Evolutionary conservation across 2,329 filamentous ascomycete genomes (phyloP), one percentile per base, ranked within the genome.

Genomic region (Stemphylium beticola): DNA sequence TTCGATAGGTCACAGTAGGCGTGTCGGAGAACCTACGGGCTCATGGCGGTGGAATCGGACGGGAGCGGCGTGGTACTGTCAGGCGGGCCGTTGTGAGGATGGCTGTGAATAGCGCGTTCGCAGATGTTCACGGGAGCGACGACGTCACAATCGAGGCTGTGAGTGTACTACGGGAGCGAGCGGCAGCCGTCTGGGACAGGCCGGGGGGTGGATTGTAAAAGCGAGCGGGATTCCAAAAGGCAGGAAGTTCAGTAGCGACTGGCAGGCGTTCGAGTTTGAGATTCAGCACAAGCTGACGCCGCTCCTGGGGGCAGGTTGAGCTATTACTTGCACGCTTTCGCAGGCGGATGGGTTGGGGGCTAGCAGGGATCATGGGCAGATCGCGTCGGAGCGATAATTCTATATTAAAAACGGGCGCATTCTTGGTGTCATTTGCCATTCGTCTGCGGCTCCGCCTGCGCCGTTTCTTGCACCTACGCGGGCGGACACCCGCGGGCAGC

Each of bases 281-380:
- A 54, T 38, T 41, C 37, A 51, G 39, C 37, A 39, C 56, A 55
- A 47, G 52, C 59, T 58, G 54, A 56, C 33, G 33, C 26, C 37
- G 50, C 58, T 54, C 18, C 18, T 56, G 60, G 43, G 56, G 54
- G 59, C 49, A 54, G 33, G 49, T 45, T 49, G 49, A 49, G 50
- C 55, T 50, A 52, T 51, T 55, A 53, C 53, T 49, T 57, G 46
- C 38, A 64, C 58, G 57, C 54, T 62, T 11, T 55, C 50, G 61
- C 49, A 57, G 53, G 58, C 57, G 55, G 52, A 55, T 54, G 49
- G 53, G 55, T 41, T 55, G 55, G 47, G 14, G 40, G 55, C 68
- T 71, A 71, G 67, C 65, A 62, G 50, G 63, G 66, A 58, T 67
- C 11, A 32, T 44, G 54, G 63, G 59, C 56, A 69, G 58, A 60